Base-by-base conservation (phyloP, 2,329 filamentous ascomycete species). In the Waltergamsia citrina region DNA sequence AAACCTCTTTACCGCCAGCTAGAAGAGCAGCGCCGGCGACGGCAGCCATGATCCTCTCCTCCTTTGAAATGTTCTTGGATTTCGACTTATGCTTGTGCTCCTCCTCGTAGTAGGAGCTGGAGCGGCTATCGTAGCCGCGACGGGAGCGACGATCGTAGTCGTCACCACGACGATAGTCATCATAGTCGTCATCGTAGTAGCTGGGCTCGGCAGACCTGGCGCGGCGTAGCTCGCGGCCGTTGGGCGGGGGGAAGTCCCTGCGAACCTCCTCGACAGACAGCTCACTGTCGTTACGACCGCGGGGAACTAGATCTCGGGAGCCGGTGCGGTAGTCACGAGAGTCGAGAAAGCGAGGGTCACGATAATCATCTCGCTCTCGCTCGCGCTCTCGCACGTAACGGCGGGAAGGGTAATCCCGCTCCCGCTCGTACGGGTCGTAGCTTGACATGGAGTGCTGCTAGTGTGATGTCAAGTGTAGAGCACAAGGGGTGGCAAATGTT, bases 191-290 rank as follows among this genome's bases (percentile, higher is more conserved):
- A 41, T 62, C 72, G 37, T 78, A 71, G 52, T 78, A 71, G 40
- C 63, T 61, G 29, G 70, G 66, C 36, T 79, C 78, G 36, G 71
- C 71, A 6, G 81, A 84, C 46, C 78, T 71, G 45, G 79, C 66
- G 38, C 80, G 73, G 44, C 74, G 71, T 24, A 69, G 49, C 40
- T 73, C 71, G 36, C 57, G 54, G 40, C 66, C 51, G 8, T 44
- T 43, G n/a, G 79, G 81, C 6, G 85, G 84, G 21, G 85, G 85
- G 49, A 93, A 94, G 46, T 93, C 84, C 44, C 86, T 78, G 43
- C 77, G 76, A 39, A 93, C 77, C 59, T 93, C 85, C 60, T 94
- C 88, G 51, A 93, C 60, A 3, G 79, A 79, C 18, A 81, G 62
- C 29, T 80, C 78, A 55, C 81, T 87, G 49, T 86, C 81, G 52